phyloP scores from a whole-genome alignment of 345 rosid genomes.

The Reutealis trisperma region DNA sequence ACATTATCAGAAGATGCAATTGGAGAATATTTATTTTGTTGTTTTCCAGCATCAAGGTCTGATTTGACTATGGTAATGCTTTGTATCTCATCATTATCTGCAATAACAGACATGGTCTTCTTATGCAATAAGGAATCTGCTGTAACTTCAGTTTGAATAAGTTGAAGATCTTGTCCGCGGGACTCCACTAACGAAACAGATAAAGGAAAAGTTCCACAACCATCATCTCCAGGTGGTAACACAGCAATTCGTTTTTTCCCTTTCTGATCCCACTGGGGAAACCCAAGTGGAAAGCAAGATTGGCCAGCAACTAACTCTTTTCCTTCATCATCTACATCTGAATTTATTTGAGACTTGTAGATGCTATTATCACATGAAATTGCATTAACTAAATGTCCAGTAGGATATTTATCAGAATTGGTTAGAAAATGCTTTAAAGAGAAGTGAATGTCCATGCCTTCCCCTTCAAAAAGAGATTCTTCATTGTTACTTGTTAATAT shows the following conservation, averaged over 20 bases:
- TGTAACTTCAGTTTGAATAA: background rate
- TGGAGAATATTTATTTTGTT: background rate
- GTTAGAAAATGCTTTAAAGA: slow-evolving; percentile 8
- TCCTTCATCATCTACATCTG: slow-evolving; percentile 9
- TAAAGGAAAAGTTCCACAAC: slow-evolving; percentile 2
- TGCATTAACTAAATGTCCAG: background rate
- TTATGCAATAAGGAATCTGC: slow-evolving; percentile 8
- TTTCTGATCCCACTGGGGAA: slow-evolving; percentile 31
- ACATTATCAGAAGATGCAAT: background rate
- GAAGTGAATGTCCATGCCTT: slow-evolving; percentile 11
- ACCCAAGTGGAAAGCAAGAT: slow-evolving; percentile 3
- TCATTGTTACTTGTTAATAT: background rate
- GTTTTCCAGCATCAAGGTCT: background rate
- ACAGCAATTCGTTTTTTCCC: slow-evolving; percentile 19
- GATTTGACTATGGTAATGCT: background rate
- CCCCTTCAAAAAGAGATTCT: background rate
- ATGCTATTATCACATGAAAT: slow-evolving; percentile 1
- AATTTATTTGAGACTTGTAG: slow-evolving; percentile 8
- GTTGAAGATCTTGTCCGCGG: slow-evolving; percentile 3
- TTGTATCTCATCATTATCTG: background rate
- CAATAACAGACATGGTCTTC: background rate
- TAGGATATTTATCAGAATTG: background rate
- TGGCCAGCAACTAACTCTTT: slow-evolving; percentile 1
- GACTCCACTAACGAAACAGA: slow-evolving; percentile 15
- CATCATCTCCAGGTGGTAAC: background rate